These are phyloP conservation scores for Oryza meyeriana DNA, from an alignment of 176 grass and related monocot genomes.

Conservation along the genomic window DNA sequence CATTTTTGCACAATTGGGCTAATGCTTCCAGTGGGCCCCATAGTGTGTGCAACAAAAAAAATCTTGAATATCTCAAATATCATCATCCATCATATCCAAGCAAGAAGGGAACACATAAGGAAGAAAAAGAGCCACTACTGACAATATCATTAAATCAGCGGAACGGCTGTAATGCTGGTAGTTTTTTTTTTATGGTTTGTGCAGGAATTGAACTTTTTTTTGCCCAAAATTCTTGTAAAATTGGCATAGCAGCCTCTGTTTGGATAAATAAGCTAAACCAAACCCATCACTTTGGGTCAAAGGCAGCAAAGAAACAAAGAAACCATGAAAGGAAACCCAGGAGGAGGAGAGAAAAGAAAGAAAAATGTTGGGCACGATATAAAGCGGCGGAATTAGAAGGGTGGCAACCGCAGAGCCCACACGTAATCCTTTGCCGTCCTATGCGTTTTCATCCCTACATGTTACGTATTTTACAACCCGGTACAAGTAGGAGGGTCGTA, in stretches of 20 bases:
- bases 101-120: neutral
- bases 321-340: neutral
- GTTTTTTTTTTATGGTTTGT: neutral
- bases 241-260: neutral
- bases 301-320: neutral
- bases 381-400: neutral
- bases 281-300: slow-evolving; percentile 42
- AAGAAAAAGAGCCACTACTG: neutral
- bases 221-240: neutral
- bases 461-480: neutral
- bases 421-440: slow-evolving; percentile 33
- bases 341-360: neutral
- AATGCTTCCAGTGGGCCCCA: neutral
- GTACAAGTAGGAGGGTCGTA: neutral
- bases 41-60: neutral
- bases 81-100: neutral
- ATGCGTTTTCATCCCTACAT: neutral
- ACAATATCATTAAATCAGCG: neutral
- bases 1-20: neutral
- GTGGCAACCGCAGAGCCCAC: slow-evolving; percentile 4
- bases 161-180: neutral
- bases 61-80: neutral
- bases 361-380: slow-evolving; percentile 11
- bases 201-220: neutral
- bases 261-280: slow-evolving; percentile 7